Base-by-base conservation (phyloP, 257 asterid species). In the Nicotiana tabacum region DNA sequence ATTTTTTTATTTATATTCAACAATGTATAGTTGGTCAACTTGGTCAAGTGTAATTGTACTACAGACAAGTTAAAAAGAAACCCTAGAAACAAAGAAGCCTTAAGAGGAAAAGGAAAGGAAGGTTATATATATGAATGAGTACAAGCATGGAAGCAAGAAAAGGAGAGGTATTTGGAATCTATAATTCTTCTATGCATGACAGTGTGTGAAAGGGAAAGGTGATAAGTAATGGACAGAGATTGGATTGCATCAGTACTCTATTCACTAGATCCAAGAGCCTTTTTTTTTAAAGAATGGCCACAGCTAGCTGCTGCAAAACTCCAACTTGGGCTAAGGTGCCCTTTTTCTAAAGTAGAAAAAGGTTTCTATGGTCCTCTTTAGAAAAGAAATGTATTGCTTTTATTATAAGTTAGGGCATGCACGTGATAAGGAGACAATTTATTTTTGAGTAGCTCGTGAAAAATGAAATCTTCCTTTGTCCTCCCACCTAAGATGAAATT, bases 221-320 rank as follows among this genome's bases (percentile, higher is more conserved):
- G 84, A 21, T 48, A 60, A 76, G 18, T 39, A 76, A 27, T 27
- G 64, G 68, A 68, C 12, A 65, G 37, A 83, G 33, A 70, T 33
- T 37, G 72, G 77, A 86, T 69, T 81, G 64, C 29, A 77, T 77
- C 56, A 30, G 53, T 68, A 51, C 56, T 10, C 37, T 15, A 78
- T 64, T 83, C 61, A 77, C 85, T 58, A 82, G 85, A 82, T 86
- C 85, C 89, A 84, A 84, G 77, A 82, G 51, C 68, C 35, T n/a
- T 13, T 4, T 51, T 76, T 72, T 53, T 35, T 78, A 77, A 56
- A 81, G 39, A 17, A 55, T 81, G 74, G 29, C 43, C 84, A 83
- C 15, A 56, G 62, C 33, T 24, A 65, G 68, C 11, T 37, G 30
- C 39, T 2, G 33, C 33, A 27, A 70, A 9, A 74, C 64, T 76